Percentiles rank a stretch among this genome's conserved stretches.
Conservation (phyloP, 805 yeast species). For the Yarrowia sp. region DNA sequence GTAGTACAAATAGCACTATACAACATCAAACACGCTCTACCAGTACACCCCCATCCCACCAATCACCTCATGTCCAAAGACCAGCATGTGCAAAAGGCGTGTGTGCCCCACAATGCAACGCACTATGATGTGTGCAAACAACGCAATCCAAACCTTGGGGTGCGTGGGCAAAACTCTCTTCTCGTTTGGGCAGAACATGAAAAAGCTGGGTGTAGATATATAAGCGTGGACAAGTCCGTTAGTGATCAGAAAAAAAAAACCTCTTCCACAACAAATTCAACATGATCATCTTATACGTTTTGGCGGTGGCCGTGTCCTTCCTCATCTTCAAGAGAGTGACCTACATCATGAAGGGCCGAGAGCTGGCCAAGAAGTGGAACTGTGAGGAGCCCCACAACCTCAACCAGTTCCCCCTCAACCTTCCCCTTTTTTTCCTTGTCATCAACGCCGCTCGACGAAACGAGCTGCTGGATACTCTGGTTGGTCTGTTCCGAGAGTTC, state of each 20-base stretch:
- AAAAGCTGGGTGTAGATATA: background rate
- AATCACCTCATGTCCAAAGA: no score
- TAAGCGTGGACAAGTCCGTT: background rate
- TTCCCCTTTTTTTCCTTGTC: conserved; percentile 11
- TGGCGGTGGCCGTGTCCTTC: conserved; percentile 12
- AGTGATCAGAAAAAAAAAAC: background rate
- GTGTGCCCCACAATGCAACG: background rate
- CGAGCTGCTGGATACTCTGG: conserved; percentile 5
- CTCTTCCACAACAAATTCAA: background rate
- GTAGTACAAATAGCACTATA: no score
- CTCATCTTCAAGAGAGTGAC: conserved; percentile 14
- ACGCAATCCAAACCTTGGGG: background rate
- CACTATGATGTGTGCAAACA: conserved; percentile 3
- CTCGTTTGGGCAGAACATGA: background rate
- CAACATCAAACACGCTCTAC: no score
- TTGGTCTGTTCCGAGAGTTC: background rate
- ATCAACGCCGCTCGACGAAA: conserved; percentile 7
- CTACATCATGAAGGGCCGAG: background rate
- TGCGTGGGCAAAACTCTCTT: background rate
- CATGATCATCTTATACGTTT: conserved; percentile 24
- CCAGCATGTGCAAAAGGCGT: no score
- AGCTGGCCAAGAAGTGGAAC: conserved; percentile 23
- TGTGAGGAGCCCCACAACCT: conserved; percentile 20
- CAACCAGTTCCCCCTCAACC: conserved; percentile 11
- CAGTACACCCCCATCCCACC: no score